Evolutionary conservation across 2,329 filamentous ascomycete species (phyloP).

Genomic region (Cladosporium phlei): DNA sequence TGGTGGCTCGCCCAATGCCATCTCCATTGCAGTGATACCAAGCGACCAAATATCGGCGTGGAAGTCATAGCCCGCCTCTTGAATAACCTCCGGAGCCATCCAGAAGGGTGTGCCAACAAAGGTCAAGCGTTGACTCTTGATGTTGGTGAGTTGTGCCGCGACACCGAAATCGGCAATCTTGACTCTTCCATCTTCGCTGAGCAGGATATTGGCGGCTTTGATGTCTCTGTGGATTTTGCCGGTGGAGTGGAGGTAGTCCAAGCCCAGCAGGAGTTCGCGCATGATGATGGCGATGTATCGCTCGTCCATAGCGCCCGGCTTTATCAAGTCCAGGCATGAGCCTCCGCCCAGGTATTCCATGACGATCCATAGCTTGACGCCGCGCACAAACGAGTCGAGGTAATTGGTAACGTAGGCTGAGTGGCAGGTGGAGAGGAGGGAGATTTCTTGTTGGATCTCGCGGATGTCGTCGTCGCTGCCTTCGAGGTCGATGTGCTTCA

Average conservation of each 20-base stretch:
- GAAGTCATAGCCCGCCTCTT: constrained; percentile 78
- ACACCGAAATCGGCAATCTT: constrained; percentile 98
- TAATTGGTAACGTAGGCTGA: constrained; percentile 95
- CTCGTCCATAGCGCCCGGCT: constrained; percentile 84
- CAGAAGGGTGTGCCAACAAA: constrained; percentile 97
- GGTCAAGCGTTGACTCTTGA: constrained; percentile 94
- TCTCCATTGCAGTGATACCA: constrained; percentile 85
- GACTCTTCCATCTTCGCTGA: constrained; percentile 82
- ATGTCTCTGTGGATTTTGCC: constrained; percentile 97
- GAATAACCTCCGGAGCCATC: constrained; percentile 95
- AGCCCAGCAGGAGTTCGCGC: constrained; percentile 79
- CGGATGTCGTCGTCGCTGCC: constrained; percentile 97
- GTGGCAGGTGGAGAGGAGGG: constrained; percentile 88
- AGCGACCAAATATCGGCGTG: constrained; percentile 93
- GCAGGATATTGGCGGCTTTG: constrained; percentile 88
- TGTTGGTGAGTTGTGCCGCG: constrained; percentile 91
- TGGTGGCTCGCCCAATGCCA: constrained; percentile 84
- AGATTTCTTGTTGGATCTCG: constrained; percentile 96
- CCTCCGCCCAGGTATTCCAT: constrained; percentile 98
- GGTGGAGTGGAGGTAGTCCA: constrained; percentile 89
- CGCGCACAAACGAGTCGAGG: constrained; percentile 91
- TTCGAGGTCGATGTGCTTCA: constrained; percentile 98
- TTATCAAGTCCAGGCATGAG: constrained; percentile 88
- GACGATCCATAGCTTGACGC: constrained; percentile 97
- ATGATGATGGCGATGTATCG: constrained; percentile 90